These are phyloP conservation scores for Pyronema domesticum DNA, from an alignment of 495 filamentous ascomycete species.

Conservation along the genomic window DNA sequence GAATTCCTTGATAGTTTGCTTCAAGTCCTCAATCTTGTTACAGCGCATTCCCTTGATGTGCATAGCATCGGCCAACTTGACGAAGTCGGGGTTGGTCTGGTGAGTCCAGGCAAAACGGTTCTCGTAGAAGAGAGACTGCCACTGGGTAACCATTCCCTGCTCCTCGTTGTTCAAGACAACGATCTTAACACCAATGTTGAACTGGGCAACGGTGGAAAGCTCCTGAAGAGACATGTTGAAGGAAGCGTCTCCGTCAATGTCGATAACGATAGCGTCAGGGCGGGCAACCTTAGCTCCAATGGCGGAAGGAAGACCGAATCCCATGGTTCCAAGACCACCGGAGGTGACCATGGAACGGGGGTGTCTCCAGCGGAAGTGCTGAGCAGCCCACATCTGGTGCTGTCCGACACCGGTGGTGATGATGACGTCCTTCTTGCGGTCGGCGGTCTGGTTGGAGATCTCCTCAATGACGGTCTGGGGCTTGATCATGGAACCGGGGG, in stretches of 20 bases:
- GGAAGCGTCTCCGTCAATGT: slow-evolving; percentile 93
- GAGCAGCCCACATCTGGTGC: slow-evolving; percentile 94
- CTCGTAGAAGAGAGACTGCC: slow-evolving; percentile 86
- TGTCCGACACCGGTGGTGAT: slow-evolving; percentile 87
- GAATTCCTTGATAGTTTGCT: slow-evolving; percentile 69
- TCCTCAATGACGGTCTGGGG: slow-evolving; percentile 74
- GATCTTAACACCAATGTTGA: slow-evolving; percentile 83
- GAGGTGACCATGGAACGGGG: slow-evolving; percentile 82
- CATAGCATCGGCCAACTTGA: slow-evolving; percentile 73
- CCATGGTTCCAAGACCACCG: slow-evolving; percentile 89
- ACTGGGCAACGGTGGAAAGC: slow-evolving; percentile 73
- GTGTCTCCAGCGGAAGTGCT: slow-evolving; percentile 81
- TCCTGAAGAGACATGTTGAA: slow-evolving; percentile 93
- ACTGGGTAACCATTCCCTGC: slow-evolving; percentile 94
- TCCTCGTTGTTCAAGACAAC: slow-evolving; percentile 92
- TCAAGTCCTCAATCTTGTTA: slow-evolving; percentile 50
- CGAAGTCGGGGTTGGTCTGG: slow-evolving; percentile 73
- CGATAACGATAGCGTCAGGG: slow-evolving; percentile 70
- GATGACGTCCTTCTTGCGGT: slow-evolving; percentile 60
- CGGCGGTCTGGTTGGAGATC: slow-evolving; percentile 52
- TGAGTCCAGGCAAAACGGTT: slow-evolving; percentile 85
- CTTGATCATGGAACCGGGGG: slow-evolving; percentile 56
- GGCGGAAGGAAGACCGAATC: slow-evolving; percentile 76
- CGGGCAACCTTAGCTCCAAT: slow-evolving; percentile 87
- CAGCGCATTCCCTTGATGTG: slow-evolving; percentile 50